Percentiles rank a stretch among this genome's conserved stretches.
Evolutionary conservation across 148 eudicot species (phyloP).

Genomic region (Cornus kousa): DNA sequence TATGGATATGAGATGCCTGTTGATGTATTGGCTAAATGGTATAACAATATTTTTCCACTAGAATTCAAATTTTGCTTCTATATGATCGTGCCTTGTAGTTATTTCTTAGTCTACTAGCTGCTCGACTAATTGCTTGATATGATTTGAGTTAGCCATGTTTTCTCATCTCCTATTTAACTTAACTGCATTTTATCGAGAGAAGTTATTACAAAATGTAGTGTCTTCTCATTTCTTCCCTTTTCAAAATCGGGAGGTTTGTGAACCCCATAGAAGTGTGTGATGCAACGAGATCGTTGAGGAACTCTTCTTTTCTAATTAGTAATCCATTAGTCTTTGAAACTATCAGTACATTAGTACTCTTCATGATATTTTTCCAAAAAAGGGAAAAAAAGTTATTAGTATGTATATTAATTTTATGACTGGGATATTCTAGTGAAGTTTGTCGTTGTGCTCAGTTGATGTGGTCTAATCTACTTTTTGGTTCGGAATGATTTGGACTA

Average conservation of each 20-base stretch:
- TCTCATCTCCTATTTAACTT: background rate
- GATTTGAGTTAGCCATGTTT: background rate
- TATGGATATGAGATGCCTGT: conserved; percentile 96
- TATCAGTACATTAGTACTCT: background rate
- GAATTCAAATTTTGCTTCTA: background rate
- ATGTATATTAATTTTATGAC: background rate
- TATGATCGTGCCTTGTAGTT: background rate
- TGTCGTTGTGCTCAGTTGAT: background rate
- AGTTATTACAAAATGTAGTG: background rate
- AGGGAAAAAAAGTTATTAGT: too few species aligned
- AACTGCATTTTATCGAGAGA: background rate
- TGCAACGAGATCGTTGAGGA: background rate
- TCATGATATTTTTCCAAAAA: background rate
- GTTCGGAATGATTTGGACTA: background rate
- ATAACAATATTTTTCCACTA: conserved; percentile 7
- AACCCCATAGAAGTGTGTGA: background rate
- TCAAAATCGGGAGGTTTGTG: background rate
- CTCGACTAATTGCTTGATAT: background rate
- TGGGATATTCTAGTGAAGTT: background rate
- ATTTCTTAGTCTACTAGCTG: background rate
- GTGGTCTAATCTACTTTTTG: background rate
- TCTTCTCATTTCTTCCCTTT: background rate
- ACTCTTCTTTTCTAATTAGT: background rate
- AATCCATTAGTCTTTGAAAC: too few species aligned
- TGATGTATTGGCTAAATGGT: conserved; percentile 72